Base-by-base conservation (phyloP, 768 basidiomycete genomes). In the Daedalea quercina region DNA sequence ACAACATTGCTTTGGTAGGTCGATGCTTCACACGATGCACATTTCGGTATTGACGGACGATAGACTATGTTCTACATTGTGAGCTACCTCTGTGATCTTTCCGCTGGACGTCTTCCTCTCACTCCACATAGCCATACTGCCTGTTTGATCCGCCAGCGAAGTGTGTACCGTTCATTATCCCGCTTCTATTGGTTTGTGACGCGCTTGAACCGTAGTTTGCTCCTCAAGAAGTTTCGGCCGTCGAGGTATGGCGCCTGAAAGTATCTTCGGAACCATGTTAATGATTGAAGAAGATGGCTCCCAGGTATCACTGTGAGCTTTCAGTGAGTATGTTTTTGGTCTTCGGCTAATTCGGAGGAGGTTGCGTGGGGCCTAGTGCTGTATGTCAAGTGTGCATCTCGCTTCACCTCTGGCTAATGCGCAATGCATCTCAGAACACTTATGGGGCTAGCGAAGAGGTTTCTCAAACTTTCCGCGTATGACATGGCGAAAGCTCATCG, bases 61-160 rank as follows among this genome's bases (percentile, higher is more conserved):
- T 48, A 86, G 84, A 85, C 83, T 0, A 81, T 82, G 78, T 87
- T 76, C 60, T 86, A 85, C 62, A 76, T 87, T 40, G 84, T 85
- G 59, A 50, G 81, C 66, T 24, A 22, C 41, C 34, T 3, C 17
- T 15, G 6, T 6, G 13, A 40, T 40, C 15, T 40, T 6, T 40
- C 4, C 13, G 4, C 4, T 40, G 15, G 7, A 19, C 15, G 8
- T 15, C 7, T 40, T 35, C 2, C 37, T n/a, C n/a, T 19, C 37
- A 40, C 37, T 3, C 17, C 37, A 40, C 19, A 6, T 24, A 79
- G 80, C 78, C 78, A 6, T 81, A 79, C 57, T 82, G 80, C 59
- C 69, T 79, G 0, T 84, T 82, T 52, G 85, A 87, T 68, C 82
- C 79, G 54, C 85, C 85, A 0, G 77, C 82, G 26, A 89, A 88